Evolutionary conservation across 2,329 filamentous ascomycete species (phyloP).

Genomic region (Mollisiaceae sp.): DNA sequence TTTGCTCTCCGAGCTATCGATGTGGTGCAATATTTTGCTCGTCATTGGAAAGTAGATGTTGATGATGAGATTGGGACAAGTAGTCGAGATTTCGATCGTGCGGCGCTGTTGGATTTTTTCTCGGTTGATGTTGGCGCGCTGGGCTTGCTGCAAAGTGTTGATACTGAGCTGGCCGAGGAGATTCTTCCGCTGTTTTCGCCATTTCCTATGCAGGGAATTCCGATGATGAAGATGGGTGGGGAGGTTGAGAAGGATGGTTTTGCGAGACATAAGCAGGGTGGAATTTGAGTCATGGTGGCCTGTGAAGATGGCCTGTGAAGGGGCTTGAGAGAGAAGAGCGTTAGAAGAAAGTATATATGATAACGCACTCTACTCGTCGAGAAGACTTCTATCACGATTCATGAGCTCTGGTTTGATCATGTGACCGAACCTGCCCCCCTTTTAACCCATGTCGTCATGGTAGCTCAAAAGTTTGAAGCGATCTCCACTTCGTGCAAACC

Average conservation of each 20-base stretch:
- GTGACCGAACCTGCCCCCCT: no score
- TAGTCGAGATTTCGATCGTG: conserved; percentile 15
- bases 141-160: conserved; percentile 41
- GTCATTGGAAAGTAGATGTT: conserved; percentile 54
- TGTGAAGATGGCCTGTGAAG: no score
- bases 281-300: not conserved
- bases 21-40: conserved; percentile 62
- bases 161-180: conserved; percentile 9
- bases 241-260: conserved; percentile 33
- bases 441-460: no score
- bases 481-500: no score
- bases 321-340: no score
- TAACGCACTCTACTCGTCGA: no score
- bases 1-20: conserved; percentile 35
- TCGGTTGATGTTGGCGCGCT: conserved; percentile 29
- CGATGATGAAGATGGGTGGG: conserved; percentile 25
- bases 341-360: no score
- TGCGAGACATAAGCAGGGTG: not conserved
- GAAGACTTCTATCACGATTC: no score
- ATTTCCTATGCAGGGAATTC: conserved; percentile 40
- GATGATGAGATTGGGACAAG: conserved; percentile 29
- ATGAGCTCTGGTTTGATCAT: no score
- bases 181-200: conserved; percentile 39
- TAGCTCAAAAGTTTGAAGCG: no score
- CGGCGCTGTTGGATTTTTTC: conserved; percentile 33